A percentile compares a stretch with the other conserved stretches of the same genome.
Evolutionary conservation across 1,284 basidiomycete species (phyloP).

Genomic region (Somion occarium): DNA sequence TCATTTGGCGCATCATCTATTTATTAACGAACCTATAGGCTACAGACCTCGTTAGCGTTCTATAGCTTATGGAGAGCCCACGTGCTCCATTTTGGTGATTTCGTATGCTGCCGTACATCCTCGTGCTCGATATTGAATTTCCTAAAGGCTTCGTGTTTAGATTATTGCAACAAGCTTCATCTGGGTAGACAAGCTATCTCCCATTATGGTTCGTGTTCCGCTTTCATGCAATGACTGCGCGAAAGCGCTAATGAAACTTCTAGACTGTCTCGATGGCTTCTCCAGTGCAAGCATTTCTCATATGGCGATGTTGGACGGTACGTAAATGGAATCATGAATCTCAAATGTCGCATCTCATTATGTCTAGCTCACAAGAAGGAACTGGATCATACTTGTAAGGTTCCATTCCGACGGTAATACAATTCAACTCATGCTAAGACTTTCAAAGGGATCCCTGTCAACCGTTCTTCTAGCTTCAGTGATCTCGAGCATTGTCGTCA

Average conservation of each 20-base stretch:
- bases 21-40: slow-evolving; percentile 10
- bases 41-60: slow-evolving; percentile 23
- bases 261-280: slow-evolving; percentile 26
- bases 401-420: neutral
- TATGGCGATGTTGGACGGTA: slow-evolving; percentile 29
- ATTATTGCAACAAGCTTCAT: slow-evolving; percentile 16
- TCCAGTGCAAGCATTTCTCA: slow-evolving; percentile 28
- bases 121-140: neutral
- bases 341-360: neutral
- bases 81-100: slow-evolving; percentile 22
- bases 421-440: neutral
- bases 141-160: too few species aligned
- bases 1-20: neutral
- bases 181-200: slow-evolving; percentile 26
- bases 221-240: neutral
- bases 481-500: slow-evolving; percentile 19
- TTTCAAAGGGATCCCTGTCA: slow-evolving; percentile 16
- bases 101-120: slow-evolving; percentile 10
- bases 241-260: neutral
- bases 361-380: slow-evolving; percentile 19
- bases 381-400: slow-evolving; percentile 17
- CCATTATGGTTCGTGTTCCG: slow-evolving; percentile 23
- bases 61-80: slow-evolving; percentile 22
- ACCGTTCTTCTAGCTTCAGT: slow-evolving; percentile 19
- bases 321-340: slow-evolving; percentile 2